Conservation (phyloP, 768 basidiomycete species). For the Auriscalpium orientale region DNA sequence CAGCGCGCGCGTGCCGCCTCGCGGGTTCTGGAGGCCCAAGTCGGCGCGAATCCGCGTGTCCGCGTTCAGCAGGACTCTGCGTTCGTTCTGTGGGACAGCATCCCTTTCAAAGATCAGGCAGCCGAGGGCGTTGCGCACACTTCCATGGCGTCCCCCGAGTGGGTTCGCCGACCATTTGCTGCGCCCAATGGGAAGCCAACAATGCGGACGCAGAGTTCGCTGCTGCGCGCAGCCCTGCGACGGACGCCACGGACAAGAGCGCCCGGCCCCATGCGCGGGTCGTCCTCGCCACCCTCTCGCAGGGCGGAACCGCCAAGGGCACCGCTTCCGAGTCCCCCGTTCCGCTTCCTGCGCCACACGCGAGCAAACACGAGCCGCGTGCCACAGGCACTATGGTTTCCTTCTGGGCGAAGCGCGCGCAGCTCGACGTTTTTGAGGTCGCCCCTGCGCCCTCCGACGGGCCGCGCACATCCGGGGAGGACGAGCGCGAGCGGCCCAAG, state of each 20-base stretch:
- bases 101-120: constrained; percentile 40
- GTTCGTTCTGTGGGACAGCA: constrained; percentile 74
- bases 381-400: constrained; percentile 55
- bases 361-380: constrained; percentile 56
- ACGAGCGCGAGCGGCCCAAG: constrained; percentile 15
- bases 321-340: constrained; percentile 39
- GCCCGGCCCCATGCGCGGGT: constrained; percentile 25
- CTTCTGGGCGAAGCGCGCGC: constrained; percentile 61
- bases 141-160: constrained; percentile 55
- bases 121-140: constrained; percentile 17
- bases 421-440: constrained; percentile 49
- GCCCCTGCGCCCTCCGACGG: constrained; percentile 26
- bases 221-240: neutral
- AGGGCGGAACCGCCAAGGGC: constrained; percentile 26
- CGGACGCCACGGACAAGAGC: constrained; percentile 4
- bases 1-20: constrained; percentile 83
- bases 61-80: constrained; percentile 78
- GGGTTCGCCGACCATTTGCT: constrained; percentile 83
- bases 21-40: constrained; percentile 81
- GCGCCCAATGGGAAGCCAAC: constrained; percentile 68
- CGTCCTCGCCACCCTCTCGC: constrained; percentile 45
- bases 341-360: constrained; percentile 55
- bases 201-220: constrained; percentile 32
- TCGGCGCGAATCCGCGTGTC: constrained; percentile 75
- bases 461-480: constrained; percentile 20